A percentile compares a stretch with the other conserved stretches of the same genome.
phyloP scores from a whole-genome alignment of 1,284 basidiomycete genomes.

The Tausonia pullulans region DNA sequence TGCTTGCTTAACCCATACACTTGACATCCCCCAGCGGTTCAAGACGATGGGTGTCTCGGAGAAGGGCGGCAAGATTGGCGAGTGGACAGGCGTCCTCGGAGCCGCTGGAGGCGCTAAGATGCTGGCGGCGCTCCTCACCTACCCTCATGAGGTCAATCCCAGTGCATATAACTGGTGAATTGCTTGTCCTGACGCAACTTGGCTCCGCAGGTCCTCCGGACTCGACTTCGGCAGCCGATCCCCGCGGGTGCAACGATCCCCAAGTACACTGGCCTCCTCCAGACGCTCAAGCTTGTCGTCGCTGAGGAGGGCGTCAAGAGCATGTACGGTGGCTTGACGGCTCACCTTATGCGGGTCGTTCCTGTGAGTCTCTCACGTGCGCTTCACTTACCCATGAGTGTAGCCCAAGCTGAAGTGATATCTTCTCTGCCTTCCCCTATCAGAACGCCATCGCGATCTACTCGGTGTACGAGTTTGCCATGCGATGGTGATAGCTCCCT shows the following conservation, averaged over 20 bases:
- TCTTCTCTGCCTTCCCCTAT: no score
- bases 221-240: slow-evolving; percentile 76
- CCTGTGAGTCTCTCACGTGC: slow-evolving; percentile 36
- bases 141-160: slow-evolving; percentile 77
- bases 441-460: no score
- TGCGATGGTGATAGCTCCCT: slow-evolving; percentile 13
- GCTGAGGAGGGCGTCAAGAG: slow-evolving; percentile 66
- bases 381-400: background rate
- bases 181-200: background rate
- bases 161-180: background rate
- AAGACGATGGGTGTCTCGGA: slow-evolving; percentile 21
- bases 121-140: slow-evolving; percentile 84
- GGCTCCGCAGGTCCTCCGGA: slow-evolving; percentile 62
- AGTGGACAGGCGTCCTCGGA: slow-evolving; percentile 71
- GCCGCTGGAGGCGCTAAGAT: slow-evolving; percentile 91
- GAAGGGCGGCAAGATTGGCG: slow-evolving; percentile 41
- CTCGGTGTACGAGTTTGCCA: slow-evolving; percentile 35
- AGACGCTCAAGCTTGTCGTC: slow-evolving; percentile 75
- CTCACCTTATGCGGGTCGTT: slow-evolving; percentile 91
- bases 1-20: background rate
- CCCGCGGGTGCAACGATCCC: slow-evolving; percentile 49
- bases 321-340: slow-evolving; percentile 84
- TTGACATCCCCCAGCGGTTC: slow-evolving; percentile 18
- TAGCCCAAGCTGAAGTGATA: background rate
- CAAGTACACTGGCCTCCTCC: slow-evolving; percentile 77